A percentile compares a stretch with the other conserved stretches of the same genome.
These are phyloP conservation scores for Phytophthora cryptogea DNA, from an alignment of 352 stramenopile genomes.

Conservation along the genomic window DNA sequence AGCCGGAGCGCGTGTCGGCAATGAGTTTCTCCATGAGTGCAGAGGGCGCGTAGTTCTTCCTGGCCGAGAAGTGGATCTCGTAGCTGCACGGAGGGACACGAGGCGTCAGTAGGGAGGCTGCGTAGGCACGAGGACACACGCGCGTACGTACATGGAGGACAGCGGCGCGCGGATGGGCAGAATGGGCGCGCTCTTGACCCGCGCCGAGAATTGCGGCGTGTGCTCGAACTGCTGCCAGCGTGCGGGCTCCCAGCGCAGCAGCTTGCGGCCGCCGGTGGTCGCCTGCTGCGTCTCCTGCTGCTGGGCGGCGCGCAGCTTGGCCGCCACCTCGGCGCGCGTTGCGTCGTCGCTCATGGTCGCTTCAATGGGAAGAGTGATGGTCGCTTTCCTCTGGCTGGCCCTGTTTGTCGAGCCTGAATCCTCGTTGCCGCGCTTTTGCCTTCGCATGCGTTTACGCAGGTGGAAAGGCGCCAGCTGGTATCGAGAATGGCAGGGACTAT, in stretches of 20 bases:
- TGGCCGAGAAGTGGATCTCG: slow-evolving; percentile 77
- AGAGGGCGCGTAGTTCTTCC: slow-evolving; percentile 67
- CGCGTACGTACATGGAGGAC: slow-evolving; percentile 65
- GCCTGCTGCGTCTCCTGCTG: slow-evolving; percentile 10
- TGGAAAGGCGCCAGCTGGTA: background rate
- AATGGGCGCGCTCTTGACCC: slow-evolving; percentile 58
- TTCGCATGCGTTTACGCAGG: background rate
- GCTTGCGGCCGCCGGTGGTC: slow-evolving; percentile 44
- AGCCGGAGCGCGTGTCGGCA: slow-evolving; percentile 53
- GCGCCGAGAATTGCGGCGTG: slow-evolving; percentile 53
- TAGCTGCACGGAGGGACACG: slow-evolving; percentile 47
- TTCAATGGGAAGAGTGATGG: slow-evolving; percentile 33
- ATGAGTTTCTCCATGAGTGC: slow-evolving; percentile 86
- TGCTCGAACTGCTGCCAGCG: slow-evolving; percentile 73
- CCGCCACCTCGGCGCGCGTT: slow-evolving; percentile 39
- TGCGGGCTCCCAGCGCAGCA: slow-evolving; percentile 67
- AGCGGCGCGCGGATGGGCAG: slow-evolving; percentile 82
- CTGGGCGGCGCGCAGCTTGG: slow-evolving; percentile 44
- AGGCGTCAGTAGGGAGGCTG: background rate
- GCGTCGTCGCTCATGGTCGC: slow-evolving; percentile 36
- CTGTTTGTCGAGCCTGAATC: slow-evolving; percentile 8
- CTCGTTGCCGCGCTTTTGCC: slow-evolving; percentile 8
- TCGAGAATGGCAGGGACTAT: background rate
- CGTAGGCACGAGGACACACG: too few relatives aligned
- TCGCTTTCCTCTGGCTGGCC: slow-evolving; percentile 15